A percentile compares a stretch with the other conserved stretches of the same genome.
These are phyloP conservation scores for Scedosporium minutisporum DNA, from an alignment of 2,329 filamentous ascomycete genomes.

Conservation along the genomic window DNA sequence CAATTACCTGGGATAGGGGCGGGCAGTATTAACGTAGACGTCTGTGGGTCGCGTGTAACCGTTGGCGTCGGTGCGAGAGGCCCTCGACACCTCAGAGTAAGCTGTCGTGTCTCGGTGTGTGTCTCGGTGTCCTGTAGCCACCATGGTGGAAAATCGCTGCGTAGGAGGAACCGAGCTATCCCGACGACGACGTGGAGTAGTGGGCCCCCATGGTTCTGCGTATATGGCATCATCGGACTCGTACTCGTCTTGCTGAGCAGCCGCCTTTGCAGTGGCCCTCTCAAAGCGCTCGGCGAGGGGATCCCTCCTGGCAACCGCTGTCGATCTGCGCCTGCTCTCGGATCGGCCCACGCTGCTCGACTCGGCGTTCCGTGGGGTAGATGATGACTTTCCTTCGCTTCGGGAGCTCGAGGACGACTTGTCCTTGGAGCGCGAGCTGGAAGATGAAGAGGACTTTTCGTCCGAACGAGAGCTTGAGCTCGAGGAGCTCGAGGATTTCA, in stretches of 20 bases:
- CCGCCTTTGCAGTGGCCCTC: constrained; percentile 2
- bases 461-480: neutral
- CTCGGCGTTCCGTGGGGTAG: neutral
- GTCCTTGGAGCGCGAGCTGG: neutral
- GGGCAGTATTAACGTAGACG: constrained; percentile 2
- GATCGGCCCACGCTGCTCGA: neutral
- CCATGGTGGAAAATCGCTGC: neutral
- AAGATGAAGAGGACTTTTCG: neutral
- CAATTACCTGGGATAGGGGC: neutral
- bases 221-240: neutral
- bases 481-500: neutral
- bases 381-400: neutral
- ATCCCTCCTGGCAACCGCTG: constrained; percentile 2
- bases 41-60: constrained; percentile 4
- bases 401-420: neutral
- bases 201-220: constrained; percentile 4
- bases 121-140: neutral
- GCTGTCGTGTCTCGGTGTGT: neutral
- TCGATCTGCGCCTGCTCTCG: constrained; percentile 2
- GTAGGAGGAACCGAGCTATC: neutral
- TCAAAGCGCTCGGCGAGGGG: constrained; percentile 2
- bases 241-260: neutral
- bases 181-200: neutral
- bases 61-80: constrained; percentile 2
- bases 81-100: constrained; percentile 5